phyloP scores from a whole-genome alignment of 1,284 basidiomycete genomes.

The Leccinum pachyderme region DNA sequence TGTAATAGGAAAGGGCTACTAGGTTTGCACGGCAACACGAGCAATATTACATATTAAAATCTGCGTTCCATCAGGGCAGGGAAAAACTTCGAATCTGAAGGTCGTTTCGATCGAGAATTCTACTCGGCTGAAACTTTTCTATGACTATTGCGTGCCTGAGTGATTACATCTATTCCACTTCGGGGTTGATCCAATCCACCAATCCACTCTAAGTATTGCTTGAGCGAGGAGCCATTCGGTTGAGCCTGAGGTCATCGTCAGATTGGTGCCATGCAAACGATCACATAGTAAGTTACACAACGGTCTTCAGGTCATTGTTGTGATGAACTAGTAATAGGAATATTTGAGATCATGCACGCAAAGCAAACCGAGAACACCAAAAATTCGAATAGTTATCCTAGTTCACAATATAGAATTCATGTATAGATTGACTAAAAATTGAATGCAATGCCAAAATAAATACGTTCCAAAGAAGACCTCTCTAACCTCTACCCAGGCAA shows the following conservation, averaged over 20 bases:
- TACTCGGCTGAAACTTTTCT: not conserved
- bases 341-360: not conserved
- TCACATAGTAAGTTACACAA: too few species aligned
- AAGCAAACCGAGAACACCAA: not conserved
- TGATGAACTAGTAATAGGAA: too few species aligned
- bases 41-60: too few species aligned
- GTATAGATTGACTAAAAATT: slow-evolving; percentile 8
- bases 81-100: not conserved
- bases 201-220: too few species aligned
- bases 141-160: too few species aligned
- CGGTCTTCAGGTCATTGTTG: too few species aligned
- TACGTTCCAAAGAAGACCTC: not conserved
- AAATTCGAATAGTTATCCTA: not conserved
- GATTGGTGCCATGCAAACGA: too few species aligned
- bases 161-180: too few species aligned
- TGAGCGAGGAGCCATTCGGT: too few species aligned
- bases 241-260: too few species aligned
- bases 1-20: not conserved
- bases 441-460: slow-evolving; percentile 11
- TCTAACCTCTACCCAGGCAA: not conserved
- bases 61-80: not conserved
- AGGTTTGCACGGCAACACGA: too few species aligned
- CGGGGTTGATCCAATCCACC: too few species aligned
- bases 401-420: not conserved
- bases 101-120: not conserved